Conservation (phyloP, 2,329 filamentous ascomycete species). For the Eutypella sp. region DNA sequence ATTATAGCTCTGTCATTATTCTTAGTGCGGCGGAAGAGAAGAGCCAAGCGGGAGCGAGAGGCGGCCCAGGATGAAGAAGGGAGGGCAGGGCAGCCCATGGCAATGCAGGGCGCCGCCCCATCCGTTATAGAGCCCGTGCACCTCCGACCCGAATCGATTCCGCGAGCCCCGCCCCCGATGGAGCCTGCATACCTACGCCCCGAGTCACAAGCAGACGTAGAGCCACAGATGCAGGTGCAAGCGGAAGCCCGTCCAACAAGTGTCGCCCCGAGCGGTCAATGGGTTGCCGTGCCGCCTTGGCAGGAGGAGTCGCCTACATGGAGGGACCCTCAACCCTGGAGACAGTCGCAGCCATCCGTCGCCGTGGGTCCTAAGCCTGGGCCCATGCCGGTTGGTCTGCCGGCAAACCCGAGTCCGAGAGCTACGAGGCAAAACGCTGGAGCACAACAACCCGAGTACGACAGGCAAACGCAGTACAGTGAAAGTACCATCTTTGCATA, state of each 20-base stretch:
- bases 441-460: constrained; percentile 1
- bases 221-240: not conserved
- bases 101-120: constrained; percentile 7
- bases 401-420: constrained; percentile 4
- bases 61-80: constrained; percentile 14
- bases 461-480: constrained; percentile 8
- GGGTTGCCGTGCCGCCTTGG: constrained; percentile 18
- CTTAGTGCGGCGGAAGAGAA: constrained; percentile 10
- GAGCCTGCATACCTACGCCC: constrained; percentile 7
- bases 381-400: constrained; percentile 8
- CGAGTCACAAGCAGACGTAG: not conserved
- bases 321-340: constrained; percentile 16
- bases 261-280: constrained; percentile 12
- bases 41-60: constrained; percentile 6
- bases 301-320: constrained; percentile 16
- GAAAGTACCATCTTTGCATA: constrained; percentile 18
- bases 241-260: not conserved
- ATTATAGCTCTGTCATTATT: constrained; percentile 11
- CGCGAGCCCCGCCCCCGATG: constrained; percentile 4
- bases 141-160: constrained; percentile 2
- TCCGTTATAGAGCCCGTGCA: constrained; percentile 10
- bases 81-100: constrained; percentile 7
- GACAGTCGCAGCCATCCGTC: constrained; percentile 10
- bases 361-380: no score
- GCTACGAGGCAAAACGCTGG: not conserved